Base-by-base conservation (phyloP, 179 eudicot species). In the Kewa caespitosa region DNA sequence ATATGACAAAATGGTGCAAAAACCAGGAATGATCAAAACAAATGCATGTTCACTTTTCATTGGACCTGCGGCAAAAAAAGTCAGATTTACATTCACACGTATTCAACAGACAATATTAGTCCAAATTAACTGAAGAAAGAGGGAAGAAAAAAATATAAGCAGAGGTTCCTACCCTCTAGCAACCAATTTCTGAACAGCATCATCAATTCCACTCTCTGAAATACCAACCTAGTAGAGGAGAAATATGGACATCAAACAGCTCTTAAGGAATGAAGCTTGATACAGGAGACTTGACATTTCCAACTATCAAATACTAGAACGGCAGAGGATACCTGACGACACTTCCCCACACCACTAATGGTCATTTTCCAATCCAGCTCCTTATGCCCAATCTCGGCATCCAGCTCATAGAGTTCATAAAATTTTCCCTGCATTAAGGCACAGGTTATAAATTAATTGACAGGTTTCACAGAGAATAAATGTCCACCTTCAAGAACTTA, bases 321-420 rank as follows among this genome's bases (percentile, higher is more conserved):
- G 60, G 78, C 48, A 73, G 33, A 77, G 55, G 32, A 52, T 70
- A 93, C 99, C 98, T 96, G 99, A 65, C 96, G 87, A 81, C 99
- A 93, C 85, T 91, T 96, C 38, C 99, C 99, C 76, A 96, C 98
- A 42, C 99, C 99, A 82, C 98, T 96, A 46, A 84, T 41, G 38
- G 99, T 96, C 61, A 96, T 81, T 85, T 91, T 96, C 99, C 99
- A 96, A 73, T 96, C 98, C 78, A 96, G 97, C 83, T 96, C 99
- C 84, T 84, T 91, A 67, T 96, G 99, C 63, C 99, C 99, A 84
- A 93, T 88, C 76, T 96, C 98, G 79, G 99, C 99, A 87, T 96
- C 99, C 57, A 96, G 69, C 81, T 96, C 99, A 86, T 96, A 96
- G 31, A 96, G 94, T 84, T 96, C 98, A 78, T 93, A 96, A 46